Conservation (phyloP, 1,139 yeast species). For the Zygosaccharomyces pseudobailii region DNA sequence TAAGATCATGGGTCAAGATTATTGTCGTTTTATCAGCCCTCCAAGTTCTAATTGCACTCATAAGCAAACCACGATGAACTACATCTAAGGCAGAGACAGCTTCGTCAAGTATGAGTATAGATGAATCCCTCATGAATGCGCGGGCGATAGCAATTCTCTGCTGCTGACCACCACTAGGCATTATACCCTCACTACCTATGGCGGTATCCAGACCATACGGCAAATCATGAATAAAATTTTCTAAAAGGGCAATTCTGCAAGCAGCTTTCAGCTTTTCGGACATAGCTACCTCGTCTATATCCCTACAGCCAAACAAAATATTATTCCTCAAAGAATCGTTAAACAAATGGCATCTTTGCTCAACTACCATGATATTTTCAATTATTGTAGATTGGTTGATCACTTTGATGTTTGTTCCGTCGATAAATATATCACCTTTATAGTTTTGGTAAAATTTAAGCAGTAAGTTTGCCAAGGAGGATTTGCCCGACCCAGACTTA, state of each 20-base stretch:
- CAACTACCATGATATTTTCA: slow-evolving; percentile 64
- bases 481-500: slow-evolving; percentile 87
- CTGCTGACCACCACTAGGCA: slow-evolving; percentile 87
- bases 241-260: slow-evolving; percentile 47
- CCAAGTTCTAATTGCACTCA: slow-evolving; percentile 52
- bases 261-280: slow-evolving; percentile 42
- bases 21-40: slow-evolving; percentile 70
- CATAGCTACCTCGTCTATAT: slow-evolving; percentile 23
- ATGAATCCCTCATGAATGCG: slow-evolving; percentile 66
- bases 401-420: slow-evolving; percentile 43
- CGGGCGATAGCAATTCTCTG: slow-evolving; percentile 82
- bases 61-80: slow-evolving; percentile 41
- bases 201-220: slow-evolving; percentile 53
- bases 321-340: slow-evolving; percentile 61
- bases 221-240: slow-evolving; percentile 42
- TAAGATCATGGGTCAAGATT: slow-evolving; percentile 71
- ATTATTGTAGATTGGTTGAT: slow-evolving; percentile 52
- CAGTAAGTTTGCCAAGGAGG: slow-evolving; percentile 65
- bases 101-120: slow-evolving; percentile 78
- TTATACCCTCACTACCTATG: slow-evolving; percentile 43
- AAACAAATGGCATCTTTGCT: slow-evolving; percentile 65
- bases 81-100: slow-evolving; percentile 76
- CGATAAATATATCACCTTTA: slow-evolving; percentile 51
- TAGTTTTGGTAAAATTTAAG: slow-evolving; percentile 50
- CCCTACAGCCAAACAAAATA: slow-evolving; percentile 44